Evolutionary conservation across 495 filamentous ascomycete genomes (phyloP), one percentile per base, ranked within the genome.

Genomic region (Staphylotrichum longicolle): DNA sequence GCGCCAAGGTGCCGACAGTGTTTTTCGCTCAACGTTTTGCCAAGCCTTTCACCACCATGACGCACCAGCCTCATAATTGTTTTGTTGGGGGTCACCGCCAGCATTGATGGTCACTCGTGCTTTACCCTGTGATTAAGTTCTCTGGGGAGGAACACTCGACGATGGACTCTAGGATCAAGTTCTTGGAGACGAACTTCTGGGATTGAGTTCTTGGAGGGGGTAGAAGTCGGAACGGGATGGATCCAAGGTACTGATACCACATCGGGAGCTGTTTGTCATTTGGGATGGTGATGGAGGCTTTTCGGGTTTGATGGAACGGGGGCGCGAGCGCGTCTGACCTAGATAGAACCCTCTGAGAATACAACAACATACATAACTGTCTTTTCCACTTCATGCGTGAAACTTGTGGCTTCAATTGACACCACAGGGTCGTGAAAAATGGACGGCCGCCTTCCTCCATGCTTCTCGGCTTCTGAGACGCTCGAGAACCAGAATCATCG

Each of bases 151-250:
- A n/a, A 53, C 4, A 51, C 48, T 44, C 57, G 47, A 50, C 12
- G 57, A 59, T 41, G 57, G 37, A 45, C 57, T 52, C 40, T 53
- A 40, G 53, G 46, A 62, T 51, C 45, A 57, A n/a, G 46, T 57
- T 57, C 60, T 57, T 51, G 52, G 53, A 51, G 53, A 45, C 8
- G 39, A 45, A 57, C 39, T 58, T 63, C 41, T 54, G 49, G 48
- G 54, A 57, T 53, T 51, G 1, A 27, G 5, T 34, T 51, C 47
- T 57, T 53, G 20, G 54, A 46, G 10, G 60, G 15, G 42, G 15
- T 8, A n/a, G 35, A 55, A 62, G 49, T 52, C 39, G 40, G 34
- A 48, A 58, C 45, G 40, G 15, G 57, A 35, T 27, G 57, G 48
- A 60, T 34, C 37, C 5, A 11, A 33, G 40, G 42, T 49, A 46